These are phyloP conservation scores for Cladosporium austrohemisphaericum DNA, from an alignment of 2,329 filamentous ascomycete genomes.

Conservation along the genomic window DNA sequence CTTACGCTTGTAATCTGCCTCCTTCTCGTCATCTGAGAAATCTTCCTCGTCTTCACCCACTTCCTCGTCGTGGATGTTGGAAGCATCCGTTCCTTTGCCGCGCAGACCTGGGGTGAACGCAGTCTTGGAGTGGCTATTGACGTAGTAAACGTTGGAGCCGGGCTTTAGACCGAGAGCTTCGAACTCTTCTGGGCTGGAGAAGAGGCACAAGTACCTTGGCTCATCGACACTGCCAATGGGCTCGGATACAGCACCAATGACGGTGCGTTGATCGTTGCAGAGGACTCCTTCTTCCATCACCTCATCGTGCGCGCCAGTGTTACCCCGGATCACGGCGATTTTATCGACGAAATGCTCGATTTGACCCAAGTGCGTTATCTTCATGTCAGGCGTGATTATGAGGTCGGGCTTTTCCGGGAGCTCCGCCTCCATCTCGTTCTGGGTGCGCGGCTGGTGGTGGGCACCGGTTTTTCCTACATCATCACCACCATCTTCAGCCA, in stretches of 20 bases:
- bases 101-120: conserved; percentile 85
- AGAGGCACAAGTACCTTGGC: conserved; percentile 79
- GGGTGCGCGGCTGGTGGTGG: conserved; percentile 60
- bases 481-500: conserved; percentile 78
- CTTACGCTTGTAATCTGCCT: conserved; percentile 52
- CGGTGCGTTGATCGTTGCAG: conserved; percentile 68
- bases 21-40: conserved; percentile 94
- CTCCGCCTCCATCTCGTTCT: conserved; percentile 67
- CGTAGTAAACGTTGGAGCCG: conserved; percentile 73
- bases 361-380: conserved; percentile 69
- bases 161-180: conserved; percentile 62
- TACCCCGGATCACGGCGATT: conserved; percentile 73
- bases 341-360: conserved; percentile 77
- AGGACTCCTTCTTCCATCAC: conserved; percentile 86
- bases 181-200: conserved; percentile 65
- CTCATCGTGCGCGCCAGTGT: conserved; percentile 66
- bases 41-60: conserved; percentile 80
- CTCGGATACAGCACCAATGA: conserved; percentile 67
- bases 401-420: conserved; percentile 65
- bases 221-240: conserved; percentile 61
- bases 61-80: conserved; percentile 93
- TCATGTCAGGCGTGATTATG: conserved; percentile 70
- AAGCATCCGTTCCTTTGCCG: conserved; percentile 86
- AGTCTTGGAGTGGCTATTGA: conserved; percentile 65
- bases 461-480: conserved; percentile 55